Percentiles rank a stretch among this genome's conserved stretches.
These are phyloP conservation scores for Coemansia sp. DNA, from an alignment of 192 early-diverging fungal species.

Conservation along the genomic window DNA sequence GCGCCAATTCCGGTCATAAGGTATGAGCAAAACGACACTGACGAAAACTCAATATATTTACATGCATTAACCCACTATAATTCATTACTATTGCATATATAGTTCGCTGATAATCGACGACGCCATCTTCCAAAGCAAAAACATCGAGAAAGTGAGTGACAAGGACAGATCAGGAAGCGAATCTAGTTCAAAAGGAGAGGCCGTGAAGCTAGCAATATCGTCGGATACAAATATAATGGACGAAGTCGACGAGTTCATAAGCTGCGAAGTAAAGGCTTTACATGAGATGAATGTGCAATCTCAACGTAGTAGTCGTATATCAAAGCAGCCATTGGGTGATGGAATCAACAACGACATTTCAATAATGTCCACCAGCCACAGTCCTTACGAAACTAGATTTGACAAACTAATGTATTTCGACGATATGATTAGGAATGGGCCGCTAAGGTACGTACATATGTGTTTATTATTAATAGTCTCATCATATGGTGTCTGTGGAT, in stretches of 20 bases:
- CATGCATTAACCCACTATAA: no score
- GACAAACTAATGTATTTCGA: not conserved
- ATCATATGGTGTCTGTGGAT: not conserved
- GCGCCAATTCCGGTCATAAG: constrained; percentile 23
- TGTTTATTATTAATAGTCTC: no score
- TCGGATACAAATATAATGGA: not conserved
- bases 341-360: not conserved
- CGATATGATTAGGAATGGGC: not conserved
- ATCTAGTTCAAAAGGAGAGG: not conserved
- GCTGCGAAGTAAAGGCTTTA: not conserved
- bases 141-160: not conserved
- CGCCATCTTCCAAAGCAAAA: not conserved
- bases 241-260: not conserved
- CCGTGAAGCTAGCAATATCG: not conserved
- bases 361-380: not conserved
- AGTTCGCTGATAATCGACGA: constrained; percentile 20
- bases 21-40: constrained; percentile 14
- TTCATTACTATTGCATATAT: not conserved
- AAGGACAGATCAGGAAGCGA: not conserved
- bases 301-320: not conserved
- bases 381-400: not conserved
- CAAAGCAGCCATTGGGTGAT: not conserved
- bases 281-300: not conserved
- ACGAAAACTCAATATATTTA: no score
- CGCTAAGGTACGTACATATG: constrained; percentile 11